These are phyloP conservation scores for Takashimella koratensis DNA, from an alignment of 1,284 basidiomycete genomes.

Conservation along the genomic window DNA sequence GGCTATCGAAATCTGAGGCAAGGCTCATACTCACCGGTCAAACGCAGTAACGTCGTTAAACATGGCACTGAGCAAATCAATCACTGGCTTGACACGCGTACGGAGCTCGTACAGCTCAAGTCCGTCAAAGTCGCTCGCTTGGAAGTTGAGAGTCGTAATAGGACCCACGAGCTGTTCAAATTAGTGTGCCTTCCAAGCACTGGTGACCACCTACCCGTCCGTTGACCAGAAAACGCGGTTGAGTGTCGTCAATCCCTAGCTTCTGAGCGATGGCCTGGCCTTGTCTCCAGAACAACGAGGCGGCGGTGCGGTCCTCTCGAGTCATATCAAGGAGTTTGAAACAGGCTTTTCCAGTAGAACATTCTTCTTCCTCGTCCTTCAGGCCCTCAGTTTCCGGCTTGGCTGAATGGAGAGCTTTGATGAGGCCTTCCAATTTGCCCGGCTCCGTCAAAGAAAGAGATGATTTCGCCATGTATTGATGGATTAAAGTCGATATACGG, in stretches of 20 bases:
- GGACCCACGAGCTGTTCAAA: conserved; percentile 62
- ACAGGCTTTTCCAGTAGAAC: conserved; percentile 5
- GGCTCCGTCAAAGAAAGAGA: conserved; percentile 14
- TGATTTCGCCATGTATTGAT: conserved; percentile 30
- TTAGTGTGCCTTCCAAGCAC: background rate
- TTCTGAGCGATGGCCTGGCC: conserved; percentile 22
- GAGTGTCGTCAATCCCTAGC: conserved; percentile 58
- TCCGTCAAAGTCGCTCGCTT: conserved; percentile 62
- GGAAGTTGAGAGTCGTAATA: conserved; percentile 57
- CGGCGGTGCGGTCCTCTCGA: conserved; percentile 24
- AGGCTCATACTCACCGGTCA: conserved; percentile 52
- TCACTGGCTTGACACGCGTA: conserved; percentile 65
- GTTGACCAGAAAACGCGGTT: conserved; percentile 67
- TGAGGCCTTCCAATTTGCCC: conserved; percentile 14
- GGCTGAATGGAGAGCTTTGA: conserved; percentile 30
- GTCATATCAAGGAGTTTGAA: conserved; percentile 25
- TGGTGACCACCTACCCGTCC: conserved; percentile 61
- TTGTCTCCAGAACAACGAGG: conserved; percentile 41
- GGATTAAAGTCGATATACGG: conserved; percentile 43
- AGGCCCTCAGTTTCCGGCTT: conserved; percentile 1
- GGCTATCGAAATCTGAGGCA: conserved; percentile 6
- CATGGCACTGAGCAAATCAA: conserved; percentile 60
- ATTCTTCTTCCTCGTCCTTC: background rate
- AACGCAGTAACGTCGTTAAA: conserved; percentile 50
- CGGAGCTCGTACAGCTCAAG: conserved; percentile 68